Base-by-base conservation (phyloP, 305 asterid species). In the Withania somnifera region DNA sequence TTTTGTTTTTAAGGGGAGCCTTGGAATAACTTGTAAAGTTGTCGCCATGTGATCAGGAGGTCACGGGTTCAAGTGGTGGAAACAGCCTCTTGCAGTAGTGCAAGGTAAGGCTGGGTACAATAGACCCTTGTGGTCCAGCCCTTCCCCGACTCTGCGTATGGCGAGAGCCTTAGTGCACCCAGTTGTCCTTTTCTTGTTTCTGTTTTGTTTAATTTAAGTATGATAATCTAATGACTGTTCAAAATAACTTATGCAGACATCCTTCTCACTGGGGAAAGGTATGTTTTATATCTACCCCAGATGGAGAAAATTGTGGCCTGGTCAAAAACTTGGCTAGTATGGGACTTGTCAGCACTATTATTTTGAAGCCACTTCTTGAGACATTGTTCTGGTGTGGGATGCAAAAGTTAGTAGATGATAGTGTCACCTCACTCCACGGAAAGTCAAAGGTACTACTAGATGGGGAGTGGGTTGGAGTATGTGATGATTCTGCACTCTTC, bases 221-320 rank as follows among this genome's bases (percentile, higher is more conserved):
- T 71, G 79, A 24, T 45, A 45, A 42, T 69, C 51, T 40, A 42
- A 24, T 83, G 83, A 63, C 73, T 77, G 56, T 81, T 38, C 77
- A 11, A 81, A 81, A 80, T 81, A 83, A 64, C 60, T 86, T 73
- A 42, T 89, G 83, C 91, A 95, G 98, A 52, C 98, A 96, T 83
- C 99, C 98, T 69, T 96, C 98, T 67, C 98, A 96, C 82, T 93
- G 98, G 98, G 98, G 98, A 71, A 94, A 91, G 89, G 78, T 96
- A 52, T 95, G 99, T 88, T 93, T 85, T 84, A 94, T 94, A 80
- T 94, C 99, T 30, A 96, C 98, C 17, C 95, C 98, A 4, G 98
- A 96, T 69, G 99, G 99, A 82, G 99, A 96, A 90, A 94, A 96
- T 81, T 94, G 98, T 87, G 99, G 99, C 58, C 89, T 96, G 76